Percentiles rank a stretch among this genome's conserved stretches.
These are phyloP conservation scores for Umbelopsis ramanniana DNA, from an alignment of 192 early-diverging fungal genomes.

Conservation along the genomic window DNA sequence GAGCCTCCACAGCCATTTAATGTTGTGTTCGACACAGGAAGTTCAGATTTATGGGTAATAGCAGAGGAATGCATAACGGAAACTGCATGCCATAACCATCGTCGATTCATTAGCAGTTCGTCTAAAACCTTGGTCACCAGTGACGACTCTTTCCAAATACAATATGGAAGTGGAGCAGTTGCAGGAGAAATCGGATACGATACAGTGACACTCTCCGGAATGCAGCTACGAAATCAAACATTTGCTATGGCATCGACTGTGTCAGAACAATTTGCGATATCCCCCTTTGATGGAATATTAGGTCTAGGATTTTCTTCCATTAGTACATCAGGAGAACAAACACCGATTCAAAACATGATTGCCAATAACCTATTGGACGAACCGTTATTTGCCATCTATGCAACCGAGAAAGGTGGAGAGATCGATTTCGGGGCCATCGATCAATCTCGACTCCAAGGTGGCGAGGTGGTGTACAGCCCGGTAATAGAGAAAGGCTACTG, in stretches of 20 bases:
- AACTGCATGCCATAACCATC: slow-evolving; percentile 28
- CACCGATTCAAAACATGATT: slow-evolving; percentile 31
- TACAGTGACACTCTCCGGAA: slow-evolving; percentile 24
- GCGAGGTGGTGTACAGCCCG: slow-evolving; percentile 51
- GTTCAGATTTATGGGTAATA: slow-evolving; percentile 70
- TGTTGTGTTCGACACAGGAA: slow-evolving; percentile 77
- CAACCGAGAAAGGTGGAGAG: slow-evolving; percentile 25
- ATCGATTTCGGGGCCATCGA: slow-evolving; percentile 57
- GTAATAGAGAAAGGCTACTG: slow-evolving; percentile 63
- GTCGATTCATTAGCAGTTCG: slow-evolving; percentile 27
- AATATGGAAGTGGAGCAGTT: slow-evolving; percentile 35
- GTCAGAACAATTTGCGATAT: slow-evolving; percentile 27
- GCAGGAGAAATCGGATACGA: slow-evolving; percentile 25
- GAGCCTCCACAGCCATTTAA: slow-evolving; percentile 70
- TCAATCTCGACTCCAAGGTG: slow-evolving; percentile 49
- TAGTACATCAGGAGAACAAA: not conserved
- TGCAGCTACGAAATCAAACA: slow-evolving; percentile 1
- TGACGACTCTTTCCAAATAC: slow-evolving; percentile 9
- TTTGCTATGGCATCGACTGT: slow-evolving; percentile 23
- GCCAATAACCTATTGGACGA: slow-evolving; percentile 15
- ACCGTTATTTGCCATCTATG: slow-evolving; percentile 30
- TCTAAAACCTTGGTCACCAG: slow-evolving; percentile 25
- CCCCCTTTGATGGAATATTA: slow-evolving; percentile 37
- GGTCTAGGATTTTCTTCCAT: slow-evolving; percentile 27
- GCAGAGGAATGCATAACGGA: slow-evolving; percentile 43